phyloP scores from a whole-genome alignment of 495 filamentous ascomycete genomes.

The Penicillium roqueforti region DNA sequence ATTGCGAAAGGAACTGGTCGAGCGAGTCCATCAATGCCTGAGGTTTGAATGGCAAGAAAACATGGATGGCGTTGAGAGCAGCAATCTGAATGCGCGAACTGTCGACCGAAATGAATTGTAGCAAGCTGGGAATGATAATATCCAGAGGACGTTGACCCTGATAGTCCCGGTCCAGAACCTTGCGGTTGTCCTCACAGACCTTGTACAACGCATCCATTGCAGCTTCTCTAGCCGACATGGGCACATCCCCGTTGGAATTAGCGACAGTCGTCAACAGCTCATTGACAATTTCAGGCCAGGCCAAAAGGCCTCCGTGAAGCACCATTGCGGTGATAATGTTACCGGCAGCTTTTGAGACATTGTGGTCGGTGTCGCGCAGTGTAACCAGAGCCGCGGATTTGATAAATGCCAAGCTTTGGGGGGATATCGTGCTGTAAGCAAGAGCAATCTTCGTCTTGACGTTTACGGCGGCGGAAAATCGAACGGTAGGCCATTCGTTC shows the following conservation, averaged over 20 bases:
- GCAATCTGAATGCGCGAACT: constrained; percentile 70
- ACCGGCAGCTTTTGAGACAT: constrained; percentile 84
- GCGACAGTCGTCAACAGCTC: constrained; percentile 71
- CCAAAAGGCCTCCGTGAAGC: constrained; percentile 74
- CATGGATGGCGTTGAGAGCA: constrained; percentile 79
- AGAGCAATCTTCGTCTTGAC: constrained; percentile 87
- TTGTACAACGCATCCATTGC: constrained; percentile 90
- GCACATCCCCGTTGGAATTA: constrained; percentile 63
- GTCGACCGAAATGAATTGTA: constrained; percentile 74
- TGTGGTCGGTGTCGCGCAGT: constrained; percentile 73
- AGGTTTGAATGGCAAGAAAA: constrained; percentile 80
- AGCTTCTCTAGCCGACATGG: constrained; percentile 76
- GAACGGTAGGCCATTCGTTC: constrained; percentile 65
- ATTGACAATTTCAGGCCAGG: constrained; percentile 86
- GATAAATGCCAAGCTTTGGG: constrained; percentile 65
- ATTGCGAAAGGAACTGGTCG: constrained; percentile 71
- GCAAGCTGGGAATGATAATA: constrained; percentile 85
- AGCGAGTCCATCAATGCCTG: constrained; percentile 71
- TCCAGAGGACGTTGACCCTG: constrained; percentile 79
- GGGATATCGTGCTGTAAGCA: constrained; percentile 65
- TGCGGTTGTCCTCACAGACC: constrained; percentile 94
- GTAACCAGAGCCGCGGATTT: constrained; percentile 71
- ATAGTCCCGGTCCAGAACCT: constrained; percentile 79
- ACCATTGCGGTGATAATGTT: constrained; percentile 96
- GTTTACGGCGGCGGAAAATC: constrained; percentile 85